Base-by-base conservation (phyloP, 768 basidiomycete species). In the Hypholoma sublateritium region DNA sequence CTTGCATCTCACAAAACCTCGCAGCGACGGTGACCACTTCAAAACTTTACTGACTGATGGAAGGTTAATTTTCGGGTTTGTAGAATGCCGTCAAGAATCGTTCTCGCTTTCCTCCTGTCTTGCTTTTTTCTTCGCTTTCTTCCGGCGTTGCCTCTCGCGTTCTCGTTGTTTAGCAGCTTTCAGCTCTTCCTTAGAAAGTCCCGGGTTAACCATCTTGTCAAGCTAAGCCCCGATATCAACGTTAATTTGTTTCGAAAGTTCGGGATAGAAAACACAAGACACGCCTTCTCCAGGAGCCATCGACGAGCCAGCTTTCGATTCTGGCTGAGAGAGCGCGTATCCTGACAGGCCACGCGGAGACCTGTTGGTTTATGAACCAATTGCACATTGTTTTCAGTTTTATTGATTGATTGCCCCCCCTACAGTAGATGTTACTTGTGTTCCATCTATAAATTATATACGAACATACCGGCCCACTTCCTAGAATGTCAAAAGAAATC, bases 381-480 rank as follows among this genome's bases (percentile, higher is more conserved):
- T 67, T 94, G 93, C 24, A 96, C 94, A 67, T 92, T 90, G 72
- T 95, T 87, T 77, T 88, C 83, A 58, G 92, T 93, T 76, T 97
- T 98, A 78, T 98, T 96, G 69, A 96, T 87, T 24, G 93, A 94
- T 78, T 98, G 95, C n/a, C 95, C 95, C 25, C 95, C 95, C 81
- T 81, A 64, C 43, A 34, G 66, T 56, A 67, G 65, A 67, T 62
- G 65, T 67, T 64, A 63, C 63, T 57, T 54, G 59, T 56, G 48
- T 35, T 55, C 59, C 59, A 58, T 64, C 47, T 65, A 62, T 58
- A 52, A 57, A 50, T 55, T 56, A 54, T 56, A 55, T 56, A 63
- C 50, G 54, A 47, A 74, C 78, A 66, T 76, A 81, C 80, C 59
- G 94, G 93, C 16, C 93, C 95, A 67, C 91, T 87, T 44, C 93